Evolutionary conservation across 345 rosid species (phyloP).

Genomic region (Ceriops zippeliana): DNA sequence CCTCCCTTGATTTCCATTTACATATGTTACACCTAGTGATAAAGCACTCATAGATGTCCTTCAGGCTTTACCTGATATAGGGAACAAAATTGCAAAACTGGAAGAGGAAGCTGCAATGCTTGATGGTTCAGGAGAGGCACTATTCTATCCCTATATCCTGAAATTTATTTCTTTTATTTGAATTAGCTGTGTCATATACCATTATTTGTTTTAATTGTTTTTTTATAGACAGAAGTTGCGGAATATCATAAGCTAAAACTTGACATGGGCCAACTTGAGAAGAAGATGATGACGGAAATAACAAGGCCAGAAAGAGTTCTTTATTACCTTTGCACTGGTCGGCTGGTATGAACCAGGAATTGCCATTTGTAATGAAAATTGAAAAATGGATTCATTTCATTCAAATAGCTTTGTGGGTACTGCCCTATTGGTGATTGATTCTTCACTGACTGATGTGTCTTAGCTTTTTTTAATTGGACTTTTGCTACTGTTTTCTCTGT

Average conservation of each 20-base stretch:
- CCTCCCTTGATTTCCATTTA: slow-evolving; percentile 11
- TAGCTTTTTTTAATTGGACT: no score
- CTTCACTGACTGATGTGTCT: no score
- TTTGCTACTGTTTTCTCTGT: no score
- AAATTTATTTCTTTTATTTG: slow-evolving; percentile 5
- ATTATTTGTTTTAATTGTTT: slow-evolving; percentile 12
- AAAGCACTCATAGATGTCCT: slow-evolving; percentile 16
- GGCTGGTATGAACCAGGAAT: slow-evolving; percentile 56
- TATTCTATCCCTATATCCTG: slow-evolving; percentile 6
- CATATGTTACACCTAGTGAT: slow-evolving; percentile 7
- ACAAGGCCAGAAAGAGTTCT: slow-evolving; percentile 95
- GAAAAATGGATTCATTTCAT: no score
- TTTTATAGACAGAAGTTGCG: slow-evolving; percentile 70
- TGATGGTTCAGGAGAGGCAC: slow-evolving; percentile 91
- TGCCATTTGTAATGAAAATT: neutral
- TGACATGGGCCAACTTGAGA: slow-evolving; percentile 76
- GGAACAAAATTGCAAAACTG: slow-evolving; percentile 67
- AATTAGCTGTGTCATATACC: neutral
- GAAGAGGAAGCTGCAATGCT: slow-evolving; percentile 91
- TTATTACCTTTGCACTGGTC: slow-evolving; percentile 82
- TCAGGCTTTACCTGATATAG: slow-evolving; percentile 90
- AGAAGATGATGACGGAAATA: slow-evolving; percentile 87
- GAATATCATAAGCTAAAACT: slow-evolving; percentile 88
- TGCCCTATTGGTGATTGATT: no score
- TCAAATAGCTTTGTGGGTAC: no score